phyloP scores from a whole-genome alignment of 202 grass and related monocot species.

The Schoenoplectus triqueter region DNA sequence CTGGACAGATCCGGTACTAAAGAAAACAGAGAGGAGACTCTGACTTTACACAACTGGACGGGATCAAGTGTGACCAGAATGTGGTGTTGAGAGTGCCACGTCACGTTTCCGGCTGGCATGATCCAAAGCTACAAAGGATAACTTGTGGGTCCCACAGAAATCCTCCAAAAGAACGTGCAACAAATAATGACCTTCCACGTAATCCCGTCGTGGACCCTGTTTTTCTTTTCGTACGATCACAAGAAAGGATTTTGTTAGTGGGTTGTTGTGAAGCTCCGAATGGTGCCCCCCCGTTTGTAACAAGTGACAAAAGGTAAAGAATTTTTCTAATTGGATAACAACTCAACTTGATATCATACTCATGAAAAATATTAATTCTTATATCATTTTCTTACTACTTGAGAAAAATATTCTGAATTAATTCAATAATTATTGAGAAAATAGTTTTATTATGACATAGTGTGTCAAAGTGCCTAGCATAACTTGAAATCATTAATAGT shows the following conservation, averaged over 20 bases:
- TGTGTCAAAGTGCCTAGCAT: neutral
- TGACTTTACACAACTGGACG: neutral
- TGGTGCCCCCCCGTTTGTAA: neutral
- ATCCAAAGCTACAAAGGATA: slow-evolving; percentile 15
- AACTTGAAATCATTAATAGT: neutral
- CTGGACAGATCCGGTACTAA: neutral
- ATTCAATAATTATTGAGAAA: neutral
- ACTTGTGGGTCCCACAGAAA: slow-evolving; percentile 38
- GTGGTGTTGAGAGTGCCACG: slow-evolving; percentile 33
- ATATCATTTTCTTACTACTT: neutral
- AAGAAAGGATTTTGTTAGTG: neutral
- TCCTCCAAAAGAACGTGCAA: neutral
- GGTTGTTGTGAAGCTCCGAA: neutral
- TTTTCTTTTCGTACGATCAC: neutral
- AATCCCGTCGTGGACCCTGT: neutral
- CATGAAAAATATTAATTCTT: neutral
- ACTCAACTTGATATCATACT: too few species aligned
- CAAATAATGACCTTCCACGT: slow-evolving; percentile 26
- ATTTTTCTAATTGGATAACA: neutral
- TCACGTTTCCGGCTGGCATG: neutral
- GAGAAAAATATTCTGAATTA: neutral
- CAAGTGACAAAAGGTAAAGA: neutral
- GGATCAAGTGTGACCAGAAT: neutral
- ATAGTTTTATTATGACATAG: neutral
- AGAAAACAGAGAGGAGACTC: neutral